Evolutionary conservation across 2,329 filamentous ascomycete species (phyloP), one percentile per base, ranked within the genome.

Genomic region (Didymella lethalis): DNA sequence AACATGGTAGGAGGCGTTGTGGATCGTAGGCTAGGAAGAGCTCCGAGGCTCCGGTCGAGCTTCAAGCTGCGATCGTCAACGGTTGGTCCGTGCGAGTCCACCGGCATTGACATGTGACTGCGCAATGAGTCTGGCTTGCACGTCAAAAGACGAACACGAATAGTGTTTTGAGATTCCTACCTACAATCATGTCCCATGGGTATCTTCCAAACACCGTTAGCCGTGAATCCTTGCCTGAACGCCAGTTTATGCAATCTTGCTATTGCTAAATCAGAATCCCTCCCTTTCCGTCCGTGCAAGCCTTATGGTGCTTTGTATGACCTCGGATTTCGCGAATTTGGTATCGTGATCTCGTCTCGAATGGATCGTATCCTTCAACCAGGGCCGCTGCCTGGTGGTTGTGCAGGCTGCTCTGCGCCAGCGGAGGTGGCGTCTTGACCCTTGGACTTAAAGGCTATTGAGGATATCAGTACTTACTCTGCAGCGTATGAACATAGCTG

Each of bases 391-490:
- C 59, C 64, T 2, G 66, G 63, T 29, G 63, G 57, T 41, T 65
- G 68, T 12, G 52, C 45, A 38, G 61, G 60, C 20, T 54, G 54
- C 14, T 58, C 57, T 36, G 58, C 62, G 31, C 64, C 59, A 25
- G 57, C 55, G 3, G 64, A 44, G 38, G 68, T 63, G 31, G 75
- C 68, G 31, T 75, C 73, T 57, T 76, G 73, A 54, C 67, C 72
- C 62, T 77, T 77, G 46, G 72, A 74, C 51, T 77, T 78, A 68
- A 78, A 78, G 4, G 76, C 76, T 78, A 44, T 20, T 20, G 10
- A 34, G 16, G 6, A 8, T 23, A 48, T 75, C 45, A 76, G 64
- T 44, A 48, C 38, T 38, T 26, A 29, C 16, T 23, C 7, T 5
- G 14, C 18, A 25, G 14, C 4, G 3, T 16, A 2, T 20, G n/a